Conservation (phyloP, 495 filamentous ascomycete species). For the Paragyromitra xinjiangensis region DNA sequence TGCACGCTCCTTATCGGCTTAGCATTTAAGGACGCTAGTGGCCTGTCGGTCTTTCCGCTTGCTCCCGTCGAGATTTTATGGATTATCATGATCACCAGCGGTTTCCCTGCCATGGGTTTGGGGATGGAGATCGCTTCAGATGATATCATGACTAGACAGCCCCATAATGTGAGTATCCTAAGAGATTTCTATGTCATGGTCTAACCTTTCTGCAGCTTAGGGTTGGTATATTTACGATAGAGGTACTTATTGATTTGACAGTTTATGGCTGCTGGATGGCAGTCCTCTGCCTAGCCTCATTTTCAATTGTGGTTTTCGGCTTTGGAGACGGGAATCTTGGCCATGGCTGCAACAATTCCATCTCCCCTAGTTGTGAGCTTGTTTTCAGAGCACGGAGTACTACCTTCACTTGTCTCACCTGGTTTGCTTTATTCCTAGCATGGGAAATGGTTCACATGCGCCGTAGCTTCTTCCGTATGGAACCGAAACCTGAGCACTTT, state of each 20-base stretch:
- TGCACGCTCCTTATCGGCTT: slow-evolving; percentile 74
- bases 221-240: slow-evolving; percentile 73
- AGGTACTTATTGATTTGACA: slow-evolving; percentile 73
- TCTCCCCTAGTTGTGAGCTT: slow-evolving; percentile 66
- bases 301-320: slow-evolving; percentile 71
- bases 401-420: slow-evolving; percentile 78
- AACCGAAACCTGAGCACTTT: slow-evolving; percentile 66
- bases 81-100: slow-evolving; percentile 81
- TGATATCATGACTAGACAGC: slow-evolving; percentile 73
- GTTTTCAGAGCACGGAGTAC: slow-evolving; percentile 80
- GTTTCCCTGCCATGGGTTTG: slow-evolving; percentile 77
- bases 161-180: slow-evolving; percentile 64
- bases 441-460: slow-evolving; percentile 78
- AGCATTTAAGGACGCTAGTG: slow-evolving; percentile 71
- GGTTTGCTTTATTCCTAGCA: slow-evolving; percentile 76
- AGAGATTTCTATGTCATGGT: background rate
- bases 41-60: slow-evolving; percentile 76
- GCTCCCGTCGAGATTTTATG: slow-evolving; percentile 78
- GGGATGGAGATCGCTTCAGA: slow-evolving; percentile 74
- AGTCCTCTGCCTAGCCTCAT: slow-evolving; percentile 71
- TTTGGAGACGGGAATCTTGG: slow-evolving; percentile 74
- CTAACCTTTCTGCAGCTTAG: slow-evolving; percentile 62
- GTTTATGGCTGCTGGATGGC: slow-evolving; percentile 78
- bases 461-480: slow-evolving; percentile 74
- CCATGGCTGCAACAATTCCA: slow-evolving; percentile 69